Conservation (phyloP, 495 filamentous ascomycete species). For the Annulohypoxylon moriforme region DNA sequence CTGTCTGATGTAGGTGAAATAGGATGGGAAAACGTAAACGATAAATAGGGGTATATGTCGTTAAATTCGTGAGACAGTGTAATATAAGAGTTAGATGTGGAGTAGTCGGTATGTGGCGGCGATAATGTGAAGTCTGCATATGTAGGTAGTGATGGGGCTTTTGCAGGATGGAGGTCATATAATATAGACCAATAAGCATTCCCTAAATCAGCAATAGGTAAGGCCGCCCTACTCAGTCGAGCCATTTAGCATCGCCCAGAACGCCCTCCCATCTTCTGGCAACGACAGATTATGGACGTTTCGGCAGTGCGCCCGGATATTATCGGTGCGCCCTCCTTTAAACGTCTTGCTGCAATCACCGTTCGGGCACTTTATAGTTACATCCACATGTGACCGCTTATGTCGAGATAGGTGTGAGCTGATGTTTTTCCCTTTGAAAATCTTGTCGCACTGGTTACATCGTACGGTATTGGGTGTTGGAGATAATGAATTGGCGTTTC, state of each 20-base stretch:
- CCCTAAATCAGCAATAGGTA: neutral
- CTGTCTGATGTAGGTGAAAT: neutral
- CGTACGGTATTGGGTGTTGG: neutral
- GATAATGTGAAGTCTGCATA: neutral
- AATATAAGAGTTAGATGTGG: neutral
- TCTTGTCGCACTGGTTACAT: slow-evolving; percentile 21
- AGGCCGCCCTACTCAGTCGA: neutral
- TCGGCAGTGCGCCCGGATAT: slow-evolving; percentile 24
- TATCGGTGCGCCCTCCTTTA: slow-evolving; percentile 27
- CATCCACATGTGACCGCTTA: slow-evolving; percentile 11
- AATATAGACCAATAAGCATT: neutral
- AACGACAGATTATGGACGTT: slow-evolving; percentile 16
- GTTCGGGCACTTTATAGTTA: neutral
- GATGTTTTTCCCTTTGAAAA: slow-evolving; percentile 10
- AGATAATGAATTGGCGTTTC: slow-evolving; percentile 11
- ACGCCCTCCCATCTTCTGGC: slow-evolving; percentile 20
- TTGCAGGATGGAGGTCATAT: neutral
- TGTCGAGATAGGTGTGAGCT: slow-evolving; percentile 38
- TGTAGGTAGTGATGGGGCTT: neutral
- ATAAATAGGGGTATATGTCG: slow-evolving; percentile 18
- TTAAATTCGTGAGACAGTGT: slow-evolving; percentile 1
- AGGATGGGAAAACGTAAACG: neutral
- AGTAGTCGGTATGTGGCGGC: neutral
- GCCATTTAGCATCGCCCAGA: slow-evolving; percentile 6
- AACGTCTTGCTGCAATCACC: slow-evolving; percentile 24